Conservation (phyloP, 2,329 filamentous ascomycete genomes). For the Ceratocystis lukuohia region DNA sequence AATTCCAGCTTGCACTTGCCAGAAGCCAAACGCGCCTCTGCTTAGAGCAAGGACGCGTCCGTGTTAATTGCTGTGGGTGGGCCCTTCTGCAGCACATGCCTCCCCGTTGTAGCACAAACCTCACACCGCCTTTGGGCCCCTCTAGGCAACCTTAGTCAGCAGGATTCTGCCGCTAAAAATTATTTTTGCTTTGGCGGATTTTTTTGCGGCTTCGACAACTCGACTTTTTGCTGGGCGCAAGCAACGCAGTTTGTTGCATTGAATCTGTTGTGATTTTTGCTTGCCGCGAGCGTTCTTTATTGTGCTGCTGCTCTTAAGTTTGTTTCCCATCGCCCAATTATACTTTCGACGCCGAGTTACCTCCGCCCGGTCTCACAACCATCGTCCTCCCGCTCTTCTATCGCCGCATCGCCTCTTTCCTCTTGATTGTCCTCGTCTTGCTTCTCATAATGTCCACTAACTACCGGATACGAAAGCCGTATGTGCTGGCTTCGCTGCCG, state of each 20-base stretch:
- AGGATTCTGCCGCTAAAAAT: conserved; percentile 17
- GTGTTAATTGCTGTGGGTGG: conserved; percentile 13
- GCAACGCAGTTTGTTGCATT: not conserved
- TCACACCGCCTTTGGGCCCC: conserved; percentile 13
- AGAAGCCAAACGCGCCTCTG: not conserved
- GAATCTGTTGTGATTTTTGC: not conserved
- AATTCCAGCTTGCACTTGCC: not conserved
- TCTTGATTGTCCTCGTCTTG: conserved; percentile 14
- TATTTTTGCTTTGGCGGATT: conserved; percentile 13
- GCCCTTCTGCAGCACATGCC: too few species aligned
- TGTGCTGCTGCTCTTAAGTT: not conserved
- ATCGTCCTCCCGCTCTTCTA: not conserved
- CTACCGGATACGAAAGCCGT: conserved; percentile 51
- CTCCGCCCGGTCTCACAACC: not conserved
- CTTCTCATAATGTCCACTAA: conserved; percentile 39
- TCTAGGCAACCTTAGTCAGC: conserved; percentile 13
- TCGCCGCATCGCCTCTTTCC: not conserved
- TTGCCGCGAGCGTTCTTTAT: not conserved
- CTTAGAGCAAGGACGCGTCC: conserved; percentile 4
- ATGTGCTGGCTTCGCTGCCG: conserved; percentile 46
- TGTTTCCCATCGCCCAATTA: not conserved
- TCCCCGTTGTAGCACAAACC: not conserved
- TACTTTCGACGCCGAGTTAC: not conserved
- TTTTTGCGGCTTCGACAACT: not conserved
- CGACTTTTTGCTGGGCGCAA: not conserved